phyloP scores from a whole-genome alignment of 2,329 filamentous ascomycete genomes.

The Diaporthe vaccinii region DNA sequence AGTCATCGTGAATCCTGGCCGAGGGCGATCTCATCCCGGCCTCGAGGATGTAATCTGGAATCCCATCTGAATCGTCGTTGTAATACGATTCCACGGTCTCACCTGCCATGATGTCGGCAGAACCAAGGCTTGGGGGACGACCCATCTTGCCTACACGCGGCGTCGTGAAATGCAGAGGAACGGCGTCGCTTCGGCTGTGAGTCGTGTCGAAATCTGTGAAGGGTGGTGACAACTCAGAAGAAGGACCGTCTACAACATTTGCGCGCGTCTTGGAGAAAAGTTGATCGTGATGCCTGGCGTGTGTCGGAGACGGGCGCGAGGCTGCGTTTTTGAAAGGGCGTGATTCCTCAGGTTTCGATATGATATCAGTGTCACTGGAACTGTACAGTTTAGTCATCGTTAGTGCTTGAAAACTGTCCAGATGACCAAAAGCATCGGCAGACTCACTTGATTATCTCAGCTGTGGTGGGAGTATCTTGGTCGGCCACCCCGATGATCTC shows the following conservation, averaged over 20 bases:
- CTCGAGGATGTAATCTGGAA: too few relatives aligned
- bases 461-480: constrained; percentile 21
- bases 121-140: not conserved
- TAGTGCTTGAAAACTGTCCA: not conserved
- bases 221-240: not conserved
- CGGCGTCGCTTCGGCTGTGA: not conserved
- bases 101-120: not conserved
- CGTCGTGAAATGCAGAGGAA: too few relatives aligned
- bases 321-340: not conserved
- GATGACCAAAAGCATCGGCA: not conserved
- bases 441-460: constrained; percentile 32
- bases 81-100: too few relatives aligned
- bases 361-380: not conserved
- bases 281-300: not conserved
- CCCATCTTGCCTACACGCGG: not conserved
- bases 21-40: too few relatives aligned
- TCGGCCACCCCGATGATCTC: not conserved
- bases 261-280: too few relatives aligned
- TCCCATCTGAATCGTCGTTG: not conserved
- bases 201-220: not conserved
- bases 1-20: not conserved
- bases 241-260: too few relatives aligned
- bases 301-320: not conserved
- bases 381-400: not conserved
- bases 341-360: not conserved